A percentile compares a stretch with the other conserved stretches of the same genome.
Evolutionary conservation across 345 rosid species (phyloP).

Genomic region (Rhodamnia argentea): DNA sequence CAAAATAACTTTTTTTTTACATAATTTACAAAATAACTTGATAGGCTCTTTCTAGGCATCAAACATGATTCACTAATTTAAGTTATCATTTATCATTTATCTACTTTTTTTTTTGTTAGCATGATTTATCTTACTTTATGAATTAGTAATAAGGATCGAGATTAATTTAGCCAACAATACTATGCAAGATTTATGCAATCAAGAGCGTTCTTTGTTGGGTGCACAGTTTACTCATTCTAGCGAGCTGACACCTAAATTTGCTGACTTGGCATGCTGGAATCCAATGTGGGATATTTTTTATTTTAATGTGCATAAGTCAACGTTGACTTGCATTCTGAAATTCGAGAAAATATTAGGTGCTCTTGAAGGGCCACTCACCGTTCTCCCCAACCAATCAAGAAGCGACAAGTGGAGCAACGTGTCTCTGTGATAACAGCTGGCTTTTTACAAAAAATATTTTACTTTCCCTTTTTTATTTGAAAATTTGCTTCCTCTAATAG

Average conservation of each 20-base stretch:
- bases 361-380: too few relatives aligned
- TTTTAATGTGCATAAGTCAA: not conserved
- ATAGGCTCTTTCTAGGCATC: not conserved
- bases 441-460: too few relatives aligned
- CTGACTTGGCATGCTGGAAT: not conserved
- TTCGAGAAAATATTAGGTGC: too few relatives aligned
- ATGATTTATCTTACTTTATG: not conserved
- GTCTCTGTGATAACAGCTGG: too few relatives aligned
- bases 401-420: too few relatives aligned
- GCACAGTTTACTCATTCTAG: not conserved
- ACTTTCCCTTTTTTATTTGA: too few relatives aligned
- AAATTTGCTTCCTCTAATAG: too few relatives aligned
- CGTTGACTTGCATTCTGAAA: rapidly evolving
- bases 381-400: too few relatives aligned
- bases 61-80: not conserved
- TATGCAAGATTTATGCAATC: not conserved
- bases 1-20: too few relatives aligned
- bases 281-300: rapidly evolving
- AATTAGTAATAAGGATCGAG: not conserved
- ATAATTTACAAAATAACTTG: not conserved
- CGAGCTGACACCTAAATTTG: not conserved
- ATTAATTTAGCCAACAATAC: not conserved
- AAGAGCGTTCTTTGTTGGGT: rapidly evolving
- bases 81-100: not conserved
- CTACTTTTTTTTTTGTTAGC: too few relatives aligned